Evolutionary conservation across 805 yeast genomes (phyloP).

Genomic region (Saturnispora besseyi): DNA sequence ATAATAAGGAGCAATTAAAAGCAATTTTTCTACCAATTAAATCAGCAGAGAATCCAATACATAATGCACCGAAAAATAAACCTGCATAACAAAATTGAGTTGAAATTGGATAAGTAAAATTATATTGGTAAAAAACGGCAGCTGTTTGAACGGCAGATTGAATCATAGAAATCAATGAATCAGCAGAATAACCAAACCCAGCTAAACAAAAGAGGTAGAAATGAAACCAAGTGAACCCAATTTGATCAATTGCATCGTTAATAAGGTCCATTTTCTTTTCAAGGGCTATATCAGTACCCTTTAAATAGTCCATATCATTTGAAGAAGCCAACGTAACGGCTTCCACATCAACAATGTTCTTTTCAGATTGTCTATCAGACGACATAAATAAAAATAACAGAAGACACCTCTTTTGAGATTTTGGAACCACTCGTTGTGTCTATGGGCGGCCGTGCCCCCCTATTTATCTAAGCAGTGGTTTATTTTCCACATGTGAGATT

Average conservation of each 20-base stretch:
- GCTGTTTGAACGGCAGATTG: conserved; percentile 39
- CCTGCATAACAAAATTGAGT: conserved; percentile 43
- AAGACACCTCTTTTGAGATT: neutral
- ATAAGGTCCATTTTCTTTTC: conserved; percentile 35
- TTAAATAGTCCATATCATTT: conserved; percentile 10
- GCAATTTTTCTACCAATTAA: conserved; percentile 45
- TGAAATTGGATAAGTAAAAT: conserved; percentile 34
- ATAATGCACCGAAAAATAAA: conserved; percentile 41
- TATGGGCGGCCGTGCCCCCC: neutral
- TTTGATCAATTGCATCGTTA: conserved; percentile 49
- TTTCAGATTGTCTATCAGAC: neutral
- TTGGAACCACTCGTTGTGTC: no score
- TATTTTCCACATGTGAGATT: neutral
- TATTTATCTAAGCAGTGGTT: conserved; percentile 1
- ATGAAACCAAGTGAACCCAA: conserved; percentile 53
- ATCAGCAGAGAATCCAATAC: conserved; percentile 51
- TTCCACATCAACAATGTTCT: neutral
- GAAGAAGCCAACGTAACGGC: neutral
- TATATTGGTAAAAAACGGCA: conserved; percentile 39
- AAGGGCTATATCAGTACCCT: conserved; percentile 29
- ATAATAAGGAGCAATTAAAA: conserved; percentile 40
- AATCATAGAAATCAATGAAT: conserved; percentile 41
- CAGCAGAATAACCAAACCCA: conserved; percentile 50
- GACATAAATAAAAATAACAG: neutral
- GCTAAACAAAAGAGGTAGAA: conserved; percentile 40